Evolutionary conservation across 306 rosid species (phyloP), one percentile per base, ranked within the genome.

Genomic region (Gastrolobium bilobum): DNA sequence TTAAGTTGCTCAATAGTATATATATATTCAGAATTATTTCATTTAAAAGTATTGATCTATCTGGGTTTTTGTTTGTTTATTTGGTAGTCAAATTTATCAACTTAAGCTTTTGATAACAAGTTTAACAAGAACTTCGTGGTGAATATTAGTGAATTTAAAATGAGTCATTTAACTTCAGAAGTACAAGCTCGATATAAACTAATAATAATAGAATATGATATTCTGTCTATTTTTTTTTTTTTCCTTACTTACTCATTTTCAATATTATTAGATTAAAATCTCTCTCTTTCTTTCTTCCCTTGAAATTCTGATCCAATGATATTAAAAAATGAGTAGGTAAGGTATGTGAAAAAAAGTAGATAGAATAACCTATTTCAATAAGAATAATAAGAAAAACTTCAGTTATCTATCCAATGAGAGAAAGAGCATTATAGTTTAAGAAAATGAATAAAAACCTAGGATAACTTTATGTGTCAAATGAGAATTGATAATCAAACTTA

Each of bases 1-100:
- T 68, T 70, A 52, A 34, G 78, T 76, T 82, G 78, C 67, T 76
- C 34, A 53, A 76, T 56, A 46, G 8, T 11, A 56, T 42, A 43
- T 10, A 68, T 82, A 43, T 10, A 68, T 82, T 63, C 42, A 4
- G 3, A 52, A 52, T 52, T 62, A 42, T 68, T 50, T 57, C 57
- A 37, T 63, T 82, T 39, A 8, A 71, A 71, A 71, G 82, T 35
- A 10, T 77, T 71, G 31, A 5, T 76, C 11, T 68, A 76, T 34
- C 68, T 57, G 64, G 54, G 5, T 63, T 71, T 71, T 51, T 71
- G 47, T 31, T 75, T 46, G 65, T n/a, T 72, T 37, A 43, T 54
- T 38, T 74, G 38, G 26, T 11, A 38, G 77, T 75, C 71, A 81
- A 74, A 47, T 31, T 73, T 50, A 65, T 58, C 53, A 66, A 29